A percentile compares a stretch with the other conserved stretches of the same genome.
These are phyloP conservation scores for Ettlia oleoabundans DNA, from an alignment of 139 green algal species.

Conservation along the genomic window DNA sequence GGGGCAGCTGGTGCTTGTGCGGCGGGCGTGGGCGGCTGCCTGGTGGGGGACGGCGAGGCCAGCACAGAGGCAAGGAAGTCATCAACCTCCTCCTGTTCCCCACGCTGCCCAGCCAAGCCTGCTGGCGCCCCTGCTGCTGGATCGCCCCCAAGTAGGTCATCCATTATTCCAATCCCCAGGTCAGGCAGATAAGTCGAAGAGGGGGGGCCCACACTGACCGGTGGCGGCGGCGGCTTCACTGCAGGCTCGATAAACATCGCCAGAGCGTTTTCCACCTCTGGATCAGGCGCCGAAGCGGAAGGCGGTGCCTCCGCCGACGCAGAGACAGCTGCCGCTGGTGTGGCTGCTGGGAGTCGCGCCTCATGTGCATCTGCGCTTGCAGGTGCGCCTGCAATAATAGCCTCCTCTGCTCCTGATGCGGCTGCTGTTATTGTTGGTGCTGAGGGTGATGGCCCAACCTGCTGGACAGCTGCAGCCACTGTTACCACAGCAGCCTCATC, in stretches of 20 bases:
- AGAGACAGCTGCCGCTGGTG: not conserved
- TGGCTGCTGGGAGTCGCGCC: no score
- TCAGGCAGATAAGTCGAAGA: not conserved
- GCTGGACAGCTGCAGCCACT: not conserved
- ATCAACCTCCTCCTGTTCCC: conserved; percentile 17
- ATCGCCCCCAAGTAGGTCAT: conserved; percentile 1
- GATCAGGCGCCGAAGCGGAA: not conserved
- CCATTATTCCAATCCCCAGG: not conserved
- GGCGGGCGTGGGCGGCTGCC: not conserved
- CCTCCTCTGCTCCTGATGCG: conserved; percentile 1
- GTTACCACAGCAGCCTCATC: not conserved
- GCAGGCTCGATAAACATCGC: not conserved
- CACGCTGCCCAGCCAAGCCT: not conserved
- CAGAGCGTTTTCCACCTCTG: conserved; percentile 2
- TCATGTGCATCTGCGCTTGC: no score
- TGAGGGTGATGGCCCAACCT: no score
- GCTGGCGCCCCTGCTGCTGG: not conserved
- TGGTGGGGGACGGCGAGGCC: not conserved
- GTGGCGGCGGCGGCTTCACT: not conserved
- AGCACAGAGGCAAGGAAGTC: conserved; percentile 31
- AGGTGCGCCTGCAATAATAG: not conserved
- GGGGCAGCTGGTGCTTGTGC: not conserved
- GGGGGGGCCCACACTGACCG: not conserved
- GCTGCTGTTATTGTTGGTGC: not conserved
- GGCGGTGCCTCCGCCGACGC: not conserved